phyloP scores from a whole-genome alignment of 371 early-diverging fungal species.

The Syncephalastrum racemosum region DNA sequence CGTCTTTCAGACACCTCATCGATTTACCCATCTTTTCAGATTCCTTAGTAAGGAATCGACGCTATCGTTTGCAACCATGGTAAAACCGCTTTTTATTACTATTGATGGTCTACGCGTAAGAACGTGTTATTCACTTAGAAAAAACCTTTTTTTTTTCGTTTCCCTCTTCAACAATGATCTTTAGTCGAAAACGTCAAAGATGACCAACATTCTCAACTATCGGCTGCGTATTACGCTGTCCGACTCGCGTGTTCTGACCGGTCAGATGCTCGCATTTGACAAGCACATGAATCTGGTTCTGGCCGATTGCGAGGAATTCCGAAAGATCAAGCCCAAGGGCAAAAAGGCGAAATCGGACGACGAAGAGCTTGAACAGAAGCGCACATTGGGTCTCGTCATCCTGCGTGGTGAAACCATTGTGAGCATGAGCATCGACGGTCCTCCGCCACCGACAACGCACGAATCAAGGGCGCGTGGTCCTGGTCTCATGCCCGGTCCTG shows the following conservation, averaged over 20 bases:
- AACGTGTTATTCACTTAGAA: too few relatives aligned
- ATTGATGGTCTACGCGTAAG: too few relatives aligned
- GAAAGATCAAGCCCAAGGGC: conserved; percentile 77
- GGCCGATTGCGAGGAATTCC: conserved; percentile 96
- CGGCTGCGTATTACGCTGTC: conserved; percentile 89
- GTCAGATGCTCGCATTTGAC: conserved; percentile 98
- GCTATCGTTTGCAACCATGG: conserved; percentile 1
- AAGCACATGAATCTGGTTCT: conserved; percentile 98
- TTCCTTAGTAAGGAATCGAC: conserved; percentile 5
- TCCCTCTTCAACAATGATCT: not conserved
- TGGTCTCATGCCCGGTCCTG: conserved; percentile 66
- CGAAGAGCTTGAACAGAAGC: conserved; percentile 71
- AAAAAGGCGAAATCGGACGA: conserved; percentile 46
- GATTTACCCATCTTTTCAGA: conserved; percentile 8
- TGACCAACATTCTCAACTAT: conserved; percentile 93
- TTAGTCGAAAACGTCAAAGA: conserved; percentile 78
- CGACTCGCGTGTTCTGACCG: conserved; percentile 90
- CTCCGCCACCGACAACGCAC: conserved; percentile 79
- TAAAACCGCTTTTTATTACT: too few relatives aligned
- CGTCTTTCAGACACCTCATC: conserved; percentile 2
- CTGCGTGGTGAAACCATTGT: conserved; percentile 94
- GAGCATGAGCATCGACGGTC: conserved; percentile 88
- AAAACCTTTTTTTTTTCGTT: not conserved
- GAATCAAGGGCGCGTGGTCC: conserved; percentile 55
- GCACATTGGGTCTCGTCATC: conserved; percentile 92